These are phyloP conservation scores for Geotrichum restrictum DNA, from an alignment of 1,139 yeast genomes.

Conservation along the genomic window DNA sequence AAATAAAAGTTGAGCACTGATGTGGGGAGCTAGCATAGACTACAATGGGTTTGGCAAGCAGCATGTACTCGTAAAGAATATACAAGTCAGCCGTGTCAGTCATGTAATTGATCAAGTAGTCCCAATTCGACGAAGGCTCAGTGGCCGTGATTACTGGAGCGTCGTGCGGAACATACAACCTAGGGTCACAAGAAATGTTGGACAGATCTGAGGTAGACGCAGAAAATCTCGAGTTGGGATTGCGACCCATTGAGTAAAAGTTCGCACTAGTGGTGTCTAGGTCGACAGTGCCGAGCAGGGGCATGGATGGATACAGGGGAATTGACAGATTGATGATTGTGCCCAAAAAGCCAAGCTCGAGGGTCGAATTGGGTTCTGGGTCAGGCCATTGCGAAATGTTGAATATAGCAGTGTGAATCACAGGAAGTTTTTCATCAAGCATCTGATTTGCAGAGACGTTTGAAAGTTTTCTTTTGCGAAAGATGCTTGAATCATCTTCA, in stretches of 20 bases:
- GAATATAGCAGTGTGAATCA: slow-evolving; percentile 33
- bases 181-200: slow-evolving; percentile 3
- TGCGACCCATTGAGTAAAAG: slow-evolving; percentile 9
- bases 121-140: slow-evolving; percentile 29
- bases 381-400: slow-evolving; percentile 35
- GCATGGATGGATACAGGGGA: slow-evolving; percentile 23
- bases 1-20: slow-evolving; percentile 31
- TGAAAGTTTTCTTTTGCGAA: slow-evolving; percentile 6
- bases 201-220: slow-evolving; percentile 14
- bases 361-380: slow-evolving; percentile 23
- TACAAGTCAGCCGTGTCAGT: slow-evolving; percentile 29
- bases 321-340: slow-evolving; percentile 23
- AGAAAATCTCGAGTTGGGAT: background rate
- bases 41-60: slow-evolving; percentile 29
- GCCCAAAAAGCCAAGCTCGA: slow-evolving; percentile 33
- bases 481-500: slow-evolving; percentile 3
- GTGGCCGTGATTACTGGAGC: slow-evolving; percentile 22
- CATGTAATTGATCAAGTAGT: slow-evolving; percentile 23
- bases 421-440: slow-evolving; percentile 29
- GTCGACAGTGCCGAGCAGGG: slow-evolving; percentile 22
- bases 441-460: background rate
- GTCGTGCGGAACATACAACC: slow-evolving; percentile 9
- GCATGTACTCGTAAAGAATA: slow-evolving; percentile 31
- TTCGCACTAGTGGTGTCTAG: slow-evolving; percentile 15
- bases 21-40: slow-evolving; percentile 31